Evolutionary conservation across 2,329 filamentous ascomycete genomes (phyloP), one percentile per base, ranked within the genome.

Genomic region (Stylonectria norvegica): DNA sequence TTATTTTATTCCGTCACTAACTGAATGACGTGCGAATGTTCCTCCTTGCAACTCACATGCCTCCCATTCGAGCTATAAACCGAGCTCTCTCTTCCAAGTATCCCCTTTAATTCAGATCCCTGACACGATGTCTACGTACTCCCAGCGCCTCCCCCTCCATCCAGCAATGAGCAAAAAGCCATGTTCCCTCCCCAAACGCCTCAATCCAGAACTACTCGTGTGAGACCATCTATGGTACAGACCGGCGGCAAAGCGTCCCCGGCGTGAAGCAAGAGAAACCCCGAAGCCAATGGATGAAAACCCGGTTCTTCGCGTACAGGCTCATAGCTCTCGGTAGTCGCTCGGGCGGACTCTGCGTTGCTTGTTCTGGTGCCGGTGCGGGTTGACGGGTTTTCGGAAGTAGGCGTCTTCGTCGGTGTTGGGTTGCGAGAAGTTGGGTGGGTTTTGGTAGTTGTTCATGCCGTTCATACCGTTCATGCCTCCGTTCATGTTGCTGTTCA

Each of bases 361-460:
- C 56, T 86, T 79, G 58, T 89, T 88, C 64, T 90, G 85, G 60
- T 93, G 87, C 36, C 93, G 81, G 60, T 95, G 87, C 3, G 90
- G 91, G 61, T 98, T 98, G 47, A 97, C 87, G 0, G 93, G 93
- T 64, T 95, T 91, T 42, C 93, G 80, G 63, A 97, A 94, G 67
- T 98, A 98, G 5, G 93, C 87, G 45, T 89, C 88, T 42, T 95
- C 89, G 40, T 94, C 88, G 49, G 81, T 80, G 43, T 76, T 82
- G 2, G 76, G 75, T 43, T 71, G 69, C 1, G 64, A 57, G 34
- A 75, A 74, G 51, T 69, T 69, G 46, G 56, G 57, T 8, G 56
- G 60, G 28, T 59, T 61, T 42, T 58, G 58, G 45, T 58, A 65
- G 40, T 57, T 60, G 40, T 56, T 61, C 57, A 62, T 62, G 35